phyloP scores from a whole-genome alignment of 2,329 filamentous ascomycete genomes.

The Nemania sp. region DNA sequence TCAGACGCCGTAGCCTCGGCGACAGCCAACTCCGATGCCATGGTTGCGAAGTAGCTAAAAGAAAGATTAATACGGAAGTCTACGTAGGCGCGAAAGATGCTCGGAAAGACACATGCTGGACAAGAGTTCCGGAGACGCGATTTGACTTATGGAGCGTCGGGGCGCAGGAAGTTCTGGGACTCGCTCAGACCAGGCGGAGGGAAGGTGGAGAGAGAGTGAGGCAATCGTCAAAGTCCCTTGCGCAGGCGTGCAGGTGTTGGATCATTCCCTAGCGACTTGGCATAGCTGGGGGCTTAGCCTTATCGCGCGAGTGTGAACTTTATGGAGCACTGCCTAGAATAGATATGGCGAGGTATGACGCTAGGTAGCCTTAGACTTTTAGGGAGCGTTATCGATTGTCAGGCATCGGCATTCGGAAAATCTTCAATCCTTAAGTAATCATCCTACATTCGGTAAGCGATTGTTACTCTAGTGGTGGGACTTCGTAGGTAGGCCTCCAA shows the following conservation, averaged over 20 bases:
- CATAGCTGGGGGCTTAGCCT: constrained; percentile 5
- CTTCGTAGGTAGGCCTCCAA: no score
- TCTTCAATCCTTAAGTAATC: constrained; percentile 1
- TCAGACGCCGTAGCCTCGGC: constrained; percentile 11
- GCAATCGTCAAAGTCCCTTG: constrained; percentile 23
- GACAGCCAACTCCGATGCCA: constrained; percentile 2
- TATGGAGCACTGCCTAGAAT: no score
- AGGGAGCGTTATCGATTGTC: constrained; percentile 13
- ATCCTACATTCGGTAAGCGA: no score
- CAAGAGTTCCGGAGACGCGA: not conserved
- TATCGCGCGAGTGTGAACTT: constrained; percentile 9
- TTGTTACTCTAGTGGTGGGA: no score
- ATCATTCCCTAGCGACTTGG: not conserved
- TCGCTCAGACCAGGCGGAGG: constrained; percentile 14
- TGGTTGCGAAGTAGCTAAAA: constrained; percentile 9
- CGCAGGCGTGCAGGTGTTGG: not conserved
- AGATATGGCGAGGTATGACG: no score
- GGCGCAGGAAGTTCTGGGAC: constrained; percentile 21
- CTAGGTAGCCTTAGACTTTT: not conserved
- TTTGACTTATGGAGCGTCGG: constrained; percentile 16
- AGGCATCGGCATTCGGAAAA: constrained; percentile 19
- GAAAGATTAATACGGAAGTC: constrained; percentile 17
- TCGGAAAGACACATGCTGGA: constrained; percentile 21
- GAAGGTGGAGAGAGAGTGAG: constrained; percentile 19
- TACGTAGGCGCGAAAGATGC: constrained; percentile 3